Percentiles rank a stretch among this genome's conserved stretches.
These are phyloP conservation scores for Graphiopsis chlorocephala DNA, from an alignment of 2,329 filamentous ascomycete genomes.

Conservation along the genomic window DNA sequence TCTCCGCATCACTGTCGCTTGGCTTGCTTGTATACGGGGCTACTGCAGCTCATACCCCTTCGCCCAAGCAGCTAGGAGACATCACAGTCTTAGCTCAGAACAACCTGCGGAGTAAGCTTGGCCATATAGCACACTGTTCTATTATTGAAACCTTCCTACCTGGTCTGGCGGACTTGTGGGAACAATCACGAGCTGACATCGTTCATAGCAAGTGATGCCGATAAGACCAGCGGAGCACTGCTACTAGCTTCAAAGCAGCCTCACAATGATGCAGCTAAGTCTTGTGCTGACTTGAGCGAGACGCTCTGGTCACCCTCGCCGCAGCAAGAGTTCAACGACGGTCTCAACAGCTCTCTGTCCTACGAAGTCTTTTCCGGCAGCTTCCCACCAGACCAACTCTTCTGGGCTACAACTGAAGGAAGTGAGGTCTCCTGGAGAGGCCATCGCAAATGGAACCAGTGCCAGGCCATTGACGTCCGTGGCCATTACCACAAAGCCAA, in stretches of 20 bases:
- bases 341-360: constrained; percentile 21
- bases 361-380: constrained; percentile 23
- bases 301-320: background rate
- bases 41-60: background rate
- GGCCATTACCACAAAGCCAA: background rate
- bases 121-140: background rate
- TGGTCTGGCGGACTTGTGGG: background rate
- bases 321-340: constrained; percentile 14
- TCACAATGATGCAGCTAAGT: background rate
- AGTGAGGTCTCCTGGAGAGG: background rate
- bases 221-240: background rate
- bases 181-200: background rate
- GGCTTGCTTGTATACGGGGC: background rate
- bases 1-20: background rate
- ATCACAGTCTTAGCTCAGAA: background rate
- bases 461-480: background rate
- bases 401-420: constrained; percentile 16
- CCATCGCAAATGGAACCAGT: background rate
- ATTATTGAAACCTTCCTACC: background rate
- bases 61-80: background rate
- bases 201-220: background rate
- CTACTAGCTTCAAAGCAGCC: background rate
- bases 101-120: background rate
- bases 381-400: constrained; percentile 18
- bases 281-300: background rate